Evolutionary conservation across 2,329 filamentous ascomycete species (phyloP).

Genomic region (Pestalotiopsis sp.): DNA sequence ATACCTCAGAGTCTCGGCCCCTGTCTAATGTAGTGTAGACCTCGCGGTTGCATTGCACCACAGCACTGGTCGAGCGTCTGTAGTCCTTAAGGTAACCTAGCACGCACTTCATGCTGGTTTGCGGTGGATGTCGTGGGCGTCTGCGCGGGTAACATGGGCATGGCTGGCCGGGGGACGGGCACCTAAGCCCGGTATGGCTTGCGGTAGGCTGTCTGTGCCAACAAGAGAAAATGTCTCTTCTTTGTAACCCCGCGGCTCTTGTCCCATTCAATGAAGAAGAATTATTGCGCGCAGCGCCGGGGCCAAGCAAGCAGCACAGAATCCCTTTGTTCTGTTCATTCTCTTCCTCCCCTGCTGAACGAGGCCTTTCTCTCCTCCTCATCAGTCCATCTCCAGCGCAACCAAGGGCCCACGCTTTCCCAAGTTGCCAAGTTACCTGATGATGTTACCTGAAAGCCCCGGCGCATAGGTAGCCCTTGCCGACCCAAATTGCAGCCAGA

Average conservation of each 20-base stretch:
- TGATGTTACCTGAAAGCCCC: background rate
- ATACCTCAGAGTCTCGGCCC: background rate
- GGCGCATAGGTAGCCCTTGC: background rate
- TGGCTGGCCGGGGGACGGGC: background rate
- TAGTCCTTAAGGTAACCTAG: background rate
- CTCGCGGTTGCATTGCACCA: background rate
- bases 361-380: background rate
- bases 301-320: background rate
- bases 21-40: background rate
- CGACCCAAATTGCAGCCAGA: background rate
- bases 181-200: background rate
- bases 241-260: constrained; percentile 4
- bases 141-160: background rate
- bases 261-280: background rate
- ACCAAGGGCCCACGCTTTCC: background rate
- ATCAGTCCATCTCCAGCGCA: background rate
- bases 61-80: background rate
- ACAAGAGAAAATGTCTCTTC: background rate
- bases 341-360: background rate
- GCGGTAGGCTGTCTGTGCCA: background rate
- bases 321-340: background rate
- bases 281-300: background rate
- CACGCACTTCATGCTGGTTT: background rate
- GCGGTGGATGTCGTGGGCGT: background rate
- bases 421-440: background rate